Percentiles rank a stretch among this genome's conserved stretches.
Conservation (phyloP, 176 grass and related monocot genomes). For the Phoenix roebelenii region DNA sequence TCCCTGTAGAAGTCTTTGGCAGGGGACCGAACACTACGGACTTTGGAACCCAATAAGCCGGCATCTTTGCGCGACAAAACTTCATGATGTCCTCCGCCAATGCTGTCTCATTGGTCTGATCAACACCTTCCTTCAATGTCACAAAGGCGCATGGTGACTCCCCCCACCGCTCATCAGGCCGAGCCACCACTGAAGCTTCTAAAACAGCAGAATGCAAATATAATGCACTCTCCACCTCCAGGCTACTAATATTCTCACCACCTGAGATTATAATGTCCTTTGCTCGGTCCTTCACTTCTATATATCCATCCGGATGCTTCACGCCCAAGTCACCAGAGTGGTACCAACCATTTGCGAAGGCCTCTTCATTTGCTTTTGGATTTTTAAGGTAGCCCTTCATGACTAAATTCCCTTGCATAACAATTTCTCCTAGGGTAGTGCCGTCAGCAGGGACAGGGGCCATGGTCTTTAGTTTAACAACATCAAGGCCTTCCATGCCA, state of each 20-base stretch:
- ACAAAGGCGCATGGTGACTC: conserved; percentile 89
- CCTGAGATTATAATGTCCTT: conserved; percentile 99
- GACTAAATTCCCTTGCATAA: conserved; percentile 70
- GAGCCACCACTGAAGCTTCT: conserved; percentile 62
- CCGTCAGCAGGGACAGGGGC: conserved; percentile 60
- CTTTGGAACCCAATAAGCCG: conserved; percentile 73
- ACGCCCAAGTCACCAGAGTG: conserved; percentile 86
- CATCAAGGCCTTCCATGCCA: conserved; percentile 59
- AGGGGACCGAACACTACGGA: conserved; percentile 72
- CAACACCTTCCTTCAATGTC: conserved; percentile 42
- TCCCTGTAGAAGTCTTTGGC: conserved; percentile 82
- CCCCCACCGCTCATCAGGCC: conserved; percentile 77
- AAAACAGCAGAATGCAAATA: conserved; percentile 62
- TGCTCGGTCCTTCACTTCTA: conserved; percentile 81
- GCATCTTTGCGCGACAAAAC: conserved; percentile 76
- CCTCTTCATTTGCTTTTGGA: conserved; percentile 62
- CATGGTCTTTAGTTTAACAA: conserved; percentile 75
- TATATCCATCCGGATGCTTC: conserved; percentile 80
- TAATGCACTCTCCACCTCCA: conserved; percentile 85
- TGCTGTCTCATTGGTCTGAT: conserved; percentile 32
- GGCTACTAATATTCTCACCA: conserved; percentile 90
- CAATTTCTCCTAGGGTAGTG: conserved; percentile 67
- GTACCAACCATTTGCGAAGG: conserved; percentile 76
- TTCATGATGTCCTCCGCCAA: conserved; percentile 52
- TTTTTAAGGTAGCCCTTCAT: conserved; percentile 99